Percentiles rank a stretch among this genome's conserved stretches.
phyloP scores from a whole-genome alignment of 305 asterid species.

The Fraxinus paxiana region DNA sequence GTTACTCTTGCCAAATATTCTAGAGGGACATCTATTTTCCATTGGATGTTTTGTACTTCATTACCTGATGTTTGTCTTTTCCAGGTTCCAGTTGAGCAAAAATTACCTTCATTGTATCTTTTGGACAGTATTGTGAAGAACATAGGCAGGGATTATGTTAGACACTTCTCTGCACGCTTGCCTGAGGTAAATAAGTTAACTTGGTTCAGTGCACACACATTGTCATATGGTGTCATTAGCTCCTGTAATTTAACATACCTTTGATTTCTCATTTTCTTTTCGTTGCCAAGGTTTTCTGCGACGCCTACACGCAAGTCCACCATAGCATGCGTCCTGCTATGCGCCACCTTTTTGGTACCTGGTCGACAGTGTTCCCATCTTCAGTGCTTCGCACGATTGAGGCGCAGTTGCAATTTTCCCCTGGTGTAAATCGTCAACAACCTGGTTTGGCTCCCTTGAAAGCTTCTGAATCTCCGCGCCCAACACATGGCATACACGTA shows the following conservation, averaged over 20 bases:
- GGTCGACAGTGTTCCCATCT: constrained; percentile 71
- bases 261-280: constrained; percentile 23
- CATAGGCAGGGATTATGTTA: constrained; percentile 76
- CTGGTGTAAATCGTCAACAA: constrained; percentile 50
- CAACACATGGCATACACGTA: constrained; percentile 77
- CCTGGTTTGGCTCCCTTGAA: constrained; percentile 52
- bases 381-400: constrained; percentile 73
- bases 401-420: constrained; percentile 55
- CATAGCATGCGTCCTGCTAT: constrained; percentile 68
- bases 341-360: constrained; percentile 89
- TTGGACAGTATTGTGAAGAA: constrained; percentile 95
- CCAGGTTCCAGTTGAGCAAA: constrained; percentile 81
- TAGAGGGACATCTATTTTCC: background rate
- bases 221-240: constrained; percentile 12
- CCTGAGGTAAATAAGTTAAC: constrained; percentile 58
- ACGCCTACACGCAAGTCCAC: constrained; percentile 71
- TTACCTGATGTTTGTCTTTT: constrained; percentile 31
- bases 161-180: constrained; percentile 61
- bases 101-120: constrained; percentile 82
- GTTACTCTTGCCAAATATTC: background rate
- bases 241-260: constrained; percentile 23
- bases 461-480: constrained; percentile 72
- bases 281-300: constrained; percentile 66
- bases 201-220: background rate
- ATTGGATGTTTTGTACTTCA: constrained; percentile 17